phyloP scores from a whole-genome alignment of 2,329 filamentous ascomycete genomes.

The Coniochaeta ligniaria region DNA sequence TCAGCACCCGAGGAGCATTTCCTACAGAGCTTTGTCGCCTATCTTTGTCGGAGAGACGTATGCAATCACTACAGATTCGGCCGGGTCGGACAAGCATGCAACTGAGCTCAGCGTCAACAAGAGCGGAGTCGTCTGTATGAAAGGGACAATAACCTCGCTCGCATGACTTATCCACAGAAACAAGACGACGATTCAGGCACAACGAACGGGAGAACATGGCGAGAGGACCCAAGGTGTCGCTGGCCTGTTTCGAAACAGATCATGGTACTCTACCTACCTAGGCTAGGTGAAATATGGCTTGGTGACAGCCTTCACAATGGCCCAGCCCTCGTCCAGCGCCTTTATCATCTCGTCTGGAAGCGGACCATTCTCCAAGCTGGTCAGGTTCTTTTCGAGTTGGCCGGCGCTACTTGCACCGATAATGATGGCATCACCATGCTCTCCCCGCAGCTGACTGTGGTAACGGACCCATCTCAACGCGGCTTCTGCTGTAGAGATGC shows the following conservation, averaged over 20 bases:
- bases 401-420: conserved; percentile 40
- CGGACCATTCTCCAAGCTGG: conserved; percentile 50
- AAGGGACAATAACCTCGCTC: conserved; percentile 18
- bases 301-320: neutral
- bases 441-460: conserved; percentile 36
- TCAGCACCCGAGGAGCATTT: conserved; percentile 34
- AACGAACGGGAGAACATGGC: too few relatives aligned
- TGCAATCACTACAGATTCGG: conserved; percentile 46
- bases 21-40: conserved; percentile 63
- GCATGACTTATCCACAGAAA: neutral
- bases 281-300: neutral
- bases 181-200: too few relatives aligned
- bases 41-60: conserved; percentile 63
- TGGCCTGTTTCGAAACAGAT: too few relatives aligned
- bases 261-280: too few relatives aligned
- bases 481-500: conserved; percentile 55
- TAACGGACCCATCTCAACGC: conserved; percentile 61
- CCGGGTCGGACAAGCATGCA: conserved; percentile 22
- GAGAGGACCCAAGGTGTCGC: too few relatives aligned
- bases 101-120: conserved; percentile 43
- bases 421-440: conserved; percentile 34
- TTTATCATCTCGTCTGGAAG: conserved; percentile 62
- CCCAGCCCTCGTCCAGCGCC: conserved; percentile 69
- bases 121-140: conserved; percentile 27
- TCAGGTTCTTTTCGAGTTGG: conserved; percentile 43